Evolutionary conservation across 331 rosid genomes (phyloP), one percentile per base, ranked within the genome.

Genomic region (Quercus phellos): DNA sequence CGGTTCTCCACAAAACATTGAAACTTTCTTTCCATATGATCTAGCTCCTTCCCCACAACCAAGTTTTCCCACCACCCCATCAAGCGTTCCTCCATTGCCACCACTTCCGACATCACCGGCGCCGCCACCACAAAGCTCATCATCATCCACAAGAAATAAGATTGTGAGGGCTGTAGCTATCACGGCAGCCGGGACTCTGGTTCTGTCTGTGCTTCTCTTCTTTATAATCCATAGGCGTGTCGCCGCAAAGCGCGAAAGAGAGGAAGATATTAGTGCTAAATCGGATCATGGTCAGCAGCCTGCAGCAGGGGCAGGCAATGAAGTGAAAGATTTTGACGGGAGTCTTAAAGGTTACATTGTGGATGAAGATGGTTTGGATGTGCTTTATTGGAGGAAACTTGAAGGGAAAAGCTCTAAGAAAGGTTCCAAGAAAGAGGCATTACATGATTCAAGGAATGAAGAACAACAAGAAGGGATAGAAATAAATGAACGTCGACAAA

Each of bases 351-450:
- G 97, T 21, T 81, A 90, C 42, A 80, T 95, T 73, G 94, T 95
- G 64, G 99, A 95, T 81, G 99, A 93, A 80, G 84, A 88, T 79
- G 99, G 99, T 63, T 89, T 95, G 34, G 99, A 95, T 81, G 99
- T 95, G 74, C 61, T 93, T 74, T 93, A 93, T 74, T 95, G 97
- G 99, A 89, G 91, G 75, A 91, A 84, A 22, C 97, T 93, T 58
- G 89, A 85, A 70, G 87, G 70, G 21, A 91, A 63, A n/a, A 86
- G 72, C 56, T 76, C 82, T 5, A 75, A 55, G 38, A 78, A 72
- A 61, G 70, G 63, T 73, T 74, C 87, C 4, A 43, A 34, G 19
- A 90, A 81, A 55, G 87, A 83, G 82, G 83, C 84, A 1, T 46
- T 83, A 22, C 77, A 14, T 72, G 71, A 64, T 79, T 22, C 61